Percentiles rank a stretch among this genome's conserved stretches.
Conservation (phyloP, 345 rosid species). For the Fremontodendron californicum region DNA sequence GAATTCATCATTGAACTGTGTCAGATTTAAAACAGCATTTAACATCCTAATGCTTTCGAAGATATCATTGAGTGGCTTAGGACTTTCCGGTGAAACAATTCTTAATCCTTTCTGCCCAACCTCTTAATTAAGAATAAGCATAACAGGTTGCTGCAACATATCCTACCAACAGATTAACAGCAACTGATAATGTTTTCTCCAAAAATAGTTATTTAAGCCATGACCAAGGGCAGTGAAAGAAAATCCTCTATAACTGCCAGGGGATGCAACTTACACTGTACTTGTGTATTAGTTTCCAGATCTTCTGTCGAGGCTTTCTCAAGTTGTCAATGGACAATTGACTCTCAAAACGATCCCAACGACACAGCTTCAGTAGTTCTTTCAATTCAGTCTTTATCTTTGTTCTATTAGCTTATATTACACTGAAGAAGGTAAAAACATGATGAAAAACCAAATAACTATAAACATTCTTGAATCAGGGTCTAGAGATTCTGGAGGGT, state of each 20-base stretch:
- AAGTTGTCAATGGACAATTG: constrained; percentile 48
- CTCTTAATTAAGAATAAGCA: constrained; percentile 58
- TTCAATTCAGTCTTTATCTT: constrained; percentile 56
- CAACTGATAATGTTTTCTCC: neutral
- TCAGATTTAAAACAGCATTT: constrained; percentile 35
- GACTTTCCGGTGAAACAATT: constrained; percentile 34
- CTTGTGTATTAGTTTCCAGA: constrained; percentile 67
- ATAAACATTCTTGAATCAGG: constrained; percentile 9
- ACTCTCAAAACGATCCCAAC: constrained; percentile 71
- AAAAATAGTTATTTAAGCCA: neutral
- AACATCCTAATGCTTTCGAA: constrained; percentile 35
- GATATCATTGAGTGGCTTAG: constrained; percentile 30
- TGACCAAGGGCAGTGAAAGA: neutral
- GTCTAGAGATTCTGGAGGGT: neutral
- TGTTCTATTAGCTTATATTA: constrained; percentile 48
- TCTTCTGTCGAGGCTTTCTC: constrained; percentile 68
- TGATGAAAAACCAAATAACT: constrained; percentile 18
- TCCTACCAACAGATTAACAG: constrained; percentile 44
- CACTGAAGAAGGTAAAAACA: constrained; percentile 38
- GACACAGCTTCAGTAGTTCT: constrained; percentile 62
- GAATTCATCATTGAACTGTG: constrained; percentile 35
- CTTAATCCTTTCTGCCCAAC: constrained; percentile 37
- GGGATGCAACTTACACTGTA: constrained; percentile 52
- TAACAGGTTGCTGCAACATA: constrained; percentile 61
- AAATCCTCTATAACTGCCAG: neutral